phyloP scores from a whole-genome alignment of 345 rosid species.

The Aquilaria malaccensis region DNA sequence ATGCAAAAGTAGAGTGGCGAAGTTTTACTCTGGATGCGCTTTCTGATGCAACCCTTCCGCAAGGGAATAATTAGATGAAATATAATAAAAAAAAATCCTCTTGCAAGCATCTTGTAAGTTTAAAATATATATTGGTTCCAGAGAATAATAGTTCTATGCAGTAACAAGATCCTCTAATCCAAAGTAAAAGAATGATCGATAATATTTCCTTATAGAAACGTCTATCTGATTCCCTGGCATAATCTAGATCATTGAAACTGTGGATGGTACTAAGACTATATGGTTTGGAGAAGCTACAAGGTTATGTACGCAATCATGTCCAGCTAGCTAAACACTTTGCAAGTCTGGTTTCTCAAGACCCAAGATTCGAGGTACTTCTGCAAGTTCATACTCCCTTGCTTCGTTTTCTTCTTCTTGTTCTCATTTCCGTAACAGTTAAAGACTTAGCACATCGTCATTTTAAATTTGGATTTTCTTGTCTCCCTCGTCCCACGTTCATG shows the following conservation, averaged over 20 bases:
- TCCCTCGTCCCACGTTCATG: too few species aligned
- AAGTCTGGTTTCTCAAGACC: slow-evolving; percentile 47
- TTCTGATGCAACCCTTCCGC: too few species aligned
- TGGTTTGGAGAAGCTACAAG: slow-evolving; percentile 62
- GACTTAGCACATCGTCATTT: not conserved
- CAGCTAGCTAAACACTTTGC: slow-evolving; percentile 63
- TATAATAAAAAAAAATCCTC: too few species aligned
- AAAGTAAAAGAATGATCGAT: too few species aligned
- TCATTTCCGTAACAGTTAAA: not conserved
- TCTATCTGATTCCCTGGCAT: slow-evolving; percentile 5
- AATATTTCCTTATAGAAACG: too few species aligned
- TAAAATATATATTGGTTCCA: too few species aligned
- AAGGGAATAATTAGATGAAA: too few species aligned
- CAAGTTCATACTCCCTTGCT: not conserved
- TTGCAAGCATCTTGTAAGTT: too few species aligned
- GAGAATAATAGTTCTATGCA: too few species aligned
- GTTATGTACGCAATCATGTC: slow-evolving; percentile 73
- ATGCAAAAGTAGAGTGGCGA: too few species aligned
- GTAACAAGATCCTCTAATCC: too few species aligned
- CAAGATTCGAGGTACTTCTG: slow-evolving; percentile 65
- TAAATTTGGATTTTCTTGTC: not conserved
- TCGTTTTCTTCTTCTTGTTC: not conserved
- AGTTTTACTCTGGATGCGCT: too few species aligned
- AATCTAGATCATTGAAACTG: slow-evolving; percentile 66
- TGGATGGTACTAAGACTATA: slow-evolving; percentile 90